phyloP scores from a whole-genome alignment of 768 basidiomycete species.

The Leccinellum albellum region DNA sequence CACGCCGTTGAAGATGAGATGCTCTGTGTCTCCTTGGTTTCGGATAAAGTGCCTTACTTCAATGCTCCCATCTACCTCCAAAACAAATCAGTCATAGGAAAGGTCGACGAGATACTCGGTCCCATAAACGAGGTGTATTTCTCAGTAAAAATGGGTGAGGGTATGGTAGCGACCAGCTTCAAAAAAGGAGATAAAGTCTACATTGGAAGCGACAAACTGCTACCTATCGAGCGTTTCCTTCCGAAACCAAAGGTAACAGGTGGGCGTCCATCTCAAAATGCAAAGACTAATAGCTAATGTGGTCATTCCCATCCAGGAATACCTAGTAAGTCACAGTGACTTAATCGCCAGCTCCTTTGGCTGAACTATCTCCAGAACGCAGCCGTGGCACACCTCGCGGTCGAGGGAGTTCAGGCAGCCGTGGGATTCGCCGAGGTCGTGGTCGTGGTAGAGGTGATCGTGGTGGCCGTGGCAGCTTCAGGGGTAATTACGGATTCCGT shows the following conservation, averaged over 20 bases:
- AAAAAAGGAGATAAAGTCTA: conserved; percentile 98
- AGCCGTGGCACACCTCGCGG: conserved; percentile 36
- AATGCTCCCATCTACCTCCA: conserved; percentile 97
- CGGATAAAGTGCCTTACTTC: conserved; percentile 96
- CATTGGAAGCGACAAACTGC: conserved; percentile 93
- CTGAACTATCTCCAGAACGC: conserved; percentile 41
- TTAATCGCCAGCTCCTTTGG: conserved; percentile 5
- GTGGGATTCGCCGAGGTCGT: conserved; percentile 33
- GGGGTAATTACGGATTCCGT: conserved; percentile 45
- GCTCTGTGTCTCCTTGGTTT: conserved; percentile 82
- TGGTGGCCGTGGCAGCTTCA: conserved; percentile 45
- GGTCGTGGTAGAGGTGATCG: conserved; percentile 25
- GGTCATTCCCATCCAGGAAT: conserved; percentile 26
- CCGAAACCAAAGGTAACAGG: conserved; percentile 89
- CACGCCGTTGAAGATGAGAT: conserved; percentile 99
- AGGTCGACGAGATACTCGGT: conserved; percentile 98
- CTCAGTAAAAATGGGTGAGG: conserved; percentile 94
- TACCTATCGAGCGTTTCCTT: conserved; percentile 94
- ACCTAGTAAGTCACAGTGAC: conserved; percentile 6
- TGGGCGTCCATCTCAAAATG: conserved; percentile 37
- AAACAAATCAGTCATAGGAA: conserved; percentile 94
- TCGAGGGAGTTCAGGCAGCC: conserved; percentile 24
- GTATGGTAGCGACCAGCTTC: conserved; percentile 94
- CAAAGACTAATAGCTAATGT: background rate
- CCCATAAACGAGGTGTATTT: conserved; percentile 99